Evolutionary conservation across 148 eudicot species (phyloP).

Genomic region (Camellia lanceoleosa): DNA sequence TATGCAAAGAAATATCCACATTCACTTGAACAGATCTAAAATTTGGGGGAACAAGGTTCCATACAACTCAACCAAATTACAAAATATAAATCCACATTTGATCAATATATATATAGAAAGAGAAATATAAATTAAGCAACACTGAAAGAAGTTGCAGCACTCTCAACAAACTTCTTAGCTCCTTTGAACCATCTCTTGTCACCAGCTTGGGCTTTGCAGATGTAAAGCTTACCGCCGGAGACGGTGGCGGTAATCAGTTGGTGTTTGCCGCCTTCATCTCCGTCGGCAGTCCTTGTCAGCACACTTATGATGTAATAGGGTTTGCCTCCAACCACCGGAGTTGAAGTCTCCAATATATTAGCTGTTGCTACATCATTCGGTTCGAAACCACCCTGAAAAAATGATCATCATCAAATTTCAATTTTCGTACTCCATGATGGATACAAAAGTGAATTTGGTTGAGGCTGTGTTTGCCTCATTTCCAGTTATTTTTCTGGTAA

Average conservation of each 20-base stretch:
- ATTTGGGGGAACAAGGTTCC: too few relatives aligned
- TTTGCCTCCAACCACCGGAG: constrained; percentile 56
- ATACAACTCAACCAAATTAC: too few relatives aligned
- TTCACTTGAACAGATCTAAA: too few relatives aligned
- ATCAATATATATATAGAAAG: too few relatives aligned
- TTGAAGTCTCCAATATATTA: constrained; percentile 65
- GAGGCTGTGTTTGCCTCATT: too few relatives aligned
- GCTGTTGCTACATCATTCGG: constrained; percentile 75
- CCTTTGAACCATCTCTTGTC: constrained; percentile 99
- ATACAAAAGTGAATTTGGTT: too few relatives aligned
- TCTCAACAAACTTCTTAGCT: constrained; percentile 82
- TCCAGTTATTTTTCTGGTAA: too few relatives aligned
- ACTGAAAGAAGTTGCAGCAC: constrained; percentile 67
- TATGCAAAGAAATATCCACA: too few relatives aligned
- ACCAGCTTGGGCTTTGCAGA: constrained; percentile 99
- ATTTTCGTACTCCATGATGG: background rate
- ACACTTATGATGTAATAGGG: constrained; percentile 68
- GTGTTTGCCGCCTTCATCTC: constrained; percentile 97
- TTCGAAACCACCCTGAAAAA: constrained; percentile 83
- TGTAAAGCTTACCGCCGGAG: constrained; percentile 76
- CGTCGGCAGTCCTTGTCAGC: constrained; percentile 95
- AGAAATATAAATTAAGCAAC: constrained; percentile 46
- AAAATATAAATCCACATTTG: too few relatives aligned
- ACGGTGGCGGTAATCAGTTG: constrained; percentile 77
- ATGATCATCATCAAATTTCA: background rate